A percentile compares a stretch with the other conserved stretches of the same genome.
Conservation (phyloP, 345 rosid genomes). For the Salix koriyanagi region DNA sequence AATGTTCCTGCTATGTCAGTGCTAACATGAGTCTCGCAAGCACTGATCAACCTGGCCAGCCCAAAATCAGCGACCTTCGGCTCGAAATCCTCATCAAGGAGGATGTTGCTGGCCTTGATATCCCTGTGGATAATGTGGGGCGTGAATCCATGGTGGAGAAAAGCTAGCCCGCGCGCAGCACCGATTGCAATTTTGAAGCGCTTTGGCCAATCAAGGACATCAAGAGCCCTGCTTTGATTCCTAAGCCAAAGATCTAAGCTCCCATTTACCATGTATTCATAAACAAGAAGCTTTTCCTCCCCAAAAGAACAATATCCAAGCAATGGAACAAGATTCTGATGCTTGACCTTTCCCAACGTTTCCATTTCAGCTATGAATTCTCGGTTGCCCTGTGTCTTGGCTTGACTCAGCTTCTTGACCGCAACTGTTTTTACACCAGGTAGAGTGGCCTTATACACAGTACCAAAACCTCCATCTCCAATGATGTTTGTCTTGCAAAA, state of each 20-base stretch:
- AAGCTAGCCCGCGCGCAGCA: slow-evolving; percentile 76
- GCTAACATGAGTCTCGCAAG: slow-evolving; percentile 86
- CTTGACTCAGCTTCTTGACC: slow-evolving; percentile 81
- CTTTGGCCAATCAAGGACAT: slow-evolving; percentile 70
- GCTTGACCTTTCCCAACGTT: slow-evolving; percentile 92
- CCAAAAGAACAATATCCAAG: slow-evolving; percentile 78
- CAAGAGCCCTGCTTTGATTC: slow-evolving; percentile 54
- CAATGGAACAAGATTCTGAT: slow-evolving; percentile 73
- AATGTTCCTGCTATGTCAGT: slow-evolving; percentile 79
- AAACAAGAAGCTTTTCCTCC: slow-evolving; percentile 88
- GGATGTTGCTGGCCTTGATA: slow-evolving; percentile 85
- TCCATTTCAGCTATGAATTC: slow-evolving; percentile 96
- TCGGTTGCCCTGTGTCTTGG: slow-evolving; percentile 76
- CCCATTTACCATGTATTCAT: slow-evolving; percentile 87
- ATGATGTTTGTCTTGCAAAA: slow-evolving; percentile 82
- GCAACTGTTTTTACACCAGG: slow-evolving; percentile 66
- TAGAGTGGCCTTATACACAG: slow-evolving; percentile 74
- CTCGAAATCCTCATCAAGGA: slow-evolving; percentile 64
- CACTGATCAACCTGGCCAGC: slow-evolving; percentile 83
- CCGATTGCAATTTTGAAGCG: slow-evolving; percentile 72
- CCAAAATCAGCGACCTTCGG: slow-evolving; percentile 91
- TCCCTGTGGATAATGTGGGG: slow-evolving; percentile 96
- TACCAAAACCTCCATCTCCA: slow-evolving; percentile 94
- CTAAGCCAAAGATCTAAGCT: slow-evolving; percentile 84
- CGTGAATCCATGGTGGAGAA: slow-evolving; percentile 76